Evolutionary conservation across 495 filamentous ascomycete species (phyloP), one percentile per base, ranked within the genome.

Genomic region (Neurospora sp.): DNA sequence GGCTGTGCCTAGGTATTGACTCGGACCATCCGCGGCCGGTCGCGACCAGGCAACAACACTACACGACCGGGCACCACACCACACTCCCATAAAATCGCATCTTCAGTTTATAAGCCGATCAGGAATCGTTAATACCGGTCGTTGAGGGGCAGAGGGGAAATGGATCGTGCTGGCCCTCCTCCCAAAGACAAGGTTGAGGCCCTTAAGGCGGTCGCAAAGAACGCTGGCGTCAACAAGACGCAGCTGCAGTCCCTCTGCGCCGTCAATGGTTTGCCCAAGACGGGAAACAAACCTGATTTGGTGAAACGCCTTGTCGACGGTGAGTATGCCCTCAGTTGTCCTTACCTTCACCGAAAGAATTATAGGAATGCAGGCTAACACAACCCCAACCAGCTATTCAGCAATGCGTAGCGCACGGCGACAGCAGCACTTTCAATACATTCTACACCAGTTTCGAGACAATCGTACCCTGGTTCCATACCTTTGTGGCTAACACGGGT

Each of bases 271-370:
- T 85, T 95, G 20, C 83, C 86, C 41, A 89, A 92, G 45, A 91
- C 88, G 38, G 96, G 96, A 9, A 89, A 93, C 73, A 99, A 99
- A 83, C 85, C 88, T 38, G 85, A 90, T 22, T 82, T 98, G 53
- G 94, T 97, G 80, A 80, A 82, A 37, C 90, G 94, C 73, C 90
- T 98, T 68, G 89, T 90, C 73, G 79, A 87, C 38, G 88, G 96
- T 98, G 42, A 75, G 77, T 76, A 40, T 42, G 22, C 40, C 68
- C 48, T 73, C 70, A 20, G 31, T 71, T 73, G 41, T 31, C 38
- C 61, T 37, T 37, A 37, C 35, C 35, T 37, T 1, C 39, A 16
- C 20, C 48, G 27, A 31, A 31, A 31, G 27, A 31, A 70, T 40
- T 10, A 18, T 71, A 10, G 44, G 65, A 69, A 38, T 40, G 48